These are phyloP conservation scores for Ganoderma lucidum DNA, from an alignment of 1,284 basidiomycete genomes.

Conservation along the genomic window DNA sequence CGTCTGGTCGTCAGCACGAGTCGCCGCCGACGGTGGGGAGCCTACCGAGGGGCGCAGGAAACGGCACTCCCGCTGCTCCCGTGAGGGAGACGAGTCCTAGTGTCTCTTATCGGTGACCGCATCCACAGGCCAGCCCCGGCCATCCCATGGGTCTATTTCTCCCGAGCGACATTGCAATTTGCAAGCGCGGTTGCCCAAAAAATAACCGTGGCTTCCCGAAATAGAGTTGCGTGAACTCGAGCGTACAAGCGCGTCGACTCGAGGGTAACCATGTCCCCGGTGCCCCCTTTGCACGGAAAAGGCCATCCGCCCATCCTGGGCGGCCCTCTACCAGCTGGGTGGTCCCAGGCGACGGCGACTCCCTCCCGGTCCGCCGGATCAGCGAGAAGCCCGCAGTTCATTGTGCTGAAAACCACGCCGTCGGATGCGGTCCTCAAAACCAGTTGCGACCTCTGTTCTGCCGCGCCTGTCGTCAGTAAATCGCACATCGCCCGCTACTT, in stretches of 20 bases:
- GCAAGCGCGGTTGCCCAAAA: slow-evolving; percentile 20
- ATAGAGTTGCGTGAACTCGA: slow-evolving; percentile 23
- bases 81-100: background rate
- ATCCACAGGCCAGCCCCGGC: slow-evolving; percentile 9
- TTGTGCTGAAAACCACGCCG: background rate
- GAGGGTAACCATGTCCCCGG: background rate
- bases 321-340: background rate
- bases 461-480: background rate
- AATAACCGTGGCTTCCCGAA: slow-evolving; percentile 28
- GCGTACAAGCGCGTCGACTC: slow-evolving; percentile 10
- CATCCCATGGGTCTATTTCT: slow-evolving; percentile 15
- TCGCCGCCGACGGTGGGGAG: slow-evolving; percentile 1
- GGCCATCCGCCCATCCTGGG: background rate
- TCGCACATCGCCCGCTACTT: background rate
- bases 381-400: slow-evolving; percentile 3
- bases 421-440: slow-evolving; percentile 1
- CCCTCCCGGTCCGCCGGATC: slow-evolving; percentile 20
- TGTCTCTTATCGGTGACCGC: background rate
- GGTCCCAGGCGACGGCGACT: background rate
- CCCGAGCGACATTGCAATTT: slow-evolving; percentile 6
- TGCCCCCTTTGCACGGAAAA: background rate
- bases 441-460: background rate
- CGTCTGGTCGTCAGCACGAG: slow-evolving; percentile 4
- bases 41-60: background rate
- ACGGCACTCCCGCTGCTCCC: background rate